Evolutionary conservation across 2,329 filamentous ascomycete species (phyloP), one percentile per base, ranked within the genome.

Genomic region (Claviceps humidiphila): DNA sequence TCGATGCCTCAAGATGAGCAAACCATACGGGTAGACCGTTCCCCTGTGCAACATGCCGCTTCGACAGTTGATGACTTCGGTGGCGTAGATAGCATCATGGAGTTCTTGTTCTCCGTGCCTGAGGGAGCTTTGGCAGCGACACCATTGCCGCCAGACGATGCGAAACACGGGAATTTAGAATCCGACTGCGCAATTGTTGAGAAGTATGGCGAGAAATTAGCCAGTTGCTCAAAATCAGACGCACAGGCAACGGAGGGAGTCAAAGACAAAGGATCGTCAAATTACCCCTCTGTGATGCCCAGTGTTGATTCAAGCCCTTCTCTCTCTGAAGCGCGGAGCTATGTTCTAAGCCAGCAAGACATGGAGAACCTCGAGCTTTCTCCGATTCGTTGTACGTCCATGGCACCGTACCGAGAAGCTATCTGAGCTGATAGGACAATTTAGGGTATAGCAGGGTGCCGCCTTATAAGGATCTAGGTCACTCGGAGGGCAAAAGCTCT

Each of bases 361-460:
- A 54, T 70, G 1, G 58, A 70, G 45, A 65, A 57, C 8, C 60
- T 71, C 43, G 60, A 68, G 38, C 51, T 68, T 20, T 67, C 64
- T 3, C 66, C 68, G 17, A 65, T 69, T 43, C 59, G 57, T 38
- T 64, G 68, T 67, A 49, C 54, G 66, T 55, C 45, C 4, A 17
- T 40, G 14, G 17, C n/a, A 14, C n/a, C 20, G 22, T 24, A n/a
- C 49, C 20, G 20, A 5, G 39, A 11, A 46, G 34, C 26, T n/a
- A 2, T 14, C 11, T 16, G 34, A 24, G 41, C 53, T 52, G 39
- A 52, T 42, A 16, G 13, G 22, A n/a, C 14, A 53, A 37, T 17
- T 16, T 26, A 63, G 64, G 63, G 54, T 55, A 60, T 40, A 58
- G 53, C 43, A 59, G 59, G 14, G 51, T 53, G 11, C 55, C 58